Evolutionary conservation across 2,329 filamentous ascomycete genomes (phyloP), one percentile per base, ranked within the genome.

Genomic region (Xylaria sp.): DNA sequence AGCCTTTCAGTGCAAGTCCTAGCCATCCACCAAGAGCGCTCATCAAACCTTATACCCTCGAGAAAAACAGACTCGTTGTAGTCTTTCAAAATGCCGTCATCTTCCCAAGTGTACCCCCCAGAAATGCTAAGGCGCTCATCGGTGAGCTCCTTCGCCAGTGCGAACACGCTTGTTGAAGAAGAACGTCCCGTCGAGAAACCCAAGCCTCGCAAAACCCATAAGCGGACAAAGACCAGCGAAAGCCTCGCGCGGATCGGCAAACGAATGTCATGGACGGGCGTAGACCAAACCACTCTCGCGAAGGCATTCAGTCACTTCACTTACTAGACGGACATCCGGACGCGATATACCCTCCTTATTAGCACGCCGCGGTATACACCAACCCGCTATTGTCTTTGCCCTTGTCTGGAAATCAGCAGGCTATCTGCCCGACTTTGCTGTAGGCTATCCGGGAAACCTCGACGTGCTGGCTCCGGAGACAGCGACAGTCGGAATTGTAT

Each of bases 231-330:
- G 34, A 41, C 67, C 13, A 69, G 63, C 63, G 50, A 67, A 50
- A 61, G 46, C 20, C 25, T 70, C 20, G 65, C 60, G 15, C 59
- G 57, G 4, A 34, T 70, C 31, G 67, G 67, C n/a, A 70, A 67
- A 55, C 67, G 67, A 13, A 60, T 70, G 56, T 70, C 67, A 8
- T 70, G 59, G 64, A 44, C 55, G 2, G 59, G 46, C 20, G 63
- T 69, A 28, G 63, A 69, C 46, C 39, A 37, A 2, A 13, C 3
- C 7, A 63, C 63, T 8, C 52, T 69, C 28, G 63, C 54, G 2
- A 66, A 66, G 48, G 50, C 55, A 50, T 69, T 69, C 55, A 60
- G 67, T 58, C 12, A 7, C 31, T 69, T 69, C n/a, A 6, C 67
- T 41, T 66, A 52, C 54, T 69, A 69, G 48, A n/a, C 13, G 48